Evolutionary conservation across 192 early-diverging fungal genomes (phyloP).

Genomic region (Allomyces macrogynus): DNA sequence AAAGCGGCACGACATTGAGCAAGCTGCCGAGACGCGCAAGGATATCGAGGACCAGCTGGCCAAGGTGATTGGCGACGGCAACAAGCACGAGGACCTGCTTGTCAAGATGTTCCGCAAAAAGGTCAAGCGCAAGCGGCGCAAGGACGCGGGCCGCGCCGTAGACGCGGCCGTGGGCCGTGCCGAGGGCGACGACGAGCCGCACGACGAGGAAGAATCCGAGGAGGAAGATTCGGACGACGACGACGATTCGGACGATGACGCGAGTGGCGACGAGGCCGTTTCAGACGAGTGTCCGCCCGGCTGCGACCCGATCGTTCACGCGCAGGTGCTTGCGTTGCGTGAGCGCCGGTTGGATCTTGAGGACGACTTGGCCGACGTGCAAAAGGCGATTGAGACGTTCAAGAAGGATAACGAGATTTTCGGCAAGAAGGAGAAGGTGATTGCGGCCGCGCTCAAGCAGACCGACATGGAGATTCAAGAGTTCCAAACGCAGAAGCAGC

Average conservation of each 20-base stretch:
- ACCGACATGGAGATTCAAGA: conserved; percentile 41
- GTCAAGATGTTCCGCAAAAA: conserved; percentile 38
- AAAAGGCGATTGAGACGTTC: conserved; percentile 33
- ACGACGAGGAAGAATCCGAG: conserved; percentile 5
- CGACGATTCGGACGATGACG: conserved; percentile 22
- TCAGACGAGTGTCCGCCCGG: conserved; percentile 32
- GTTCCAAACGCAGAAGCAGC: conserved; percentile 45
- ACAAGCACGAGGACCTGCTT: conserved; percentile 36
- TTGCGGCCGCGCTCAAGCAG: conserved; percentile 19
- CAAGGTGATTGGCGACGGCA: conserved; percentile 25
- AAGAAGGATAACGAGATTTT: conserved; percentile 43
- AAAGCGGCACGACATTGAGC: conserved; percentile 36
- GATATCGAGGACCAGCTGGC: conserved; percentile 28
- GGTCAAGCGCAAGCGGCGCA: conserved; percentile 33
- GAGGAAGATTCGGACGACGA: conserved; percentile 15
- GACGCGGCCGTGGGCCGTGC: background rate
- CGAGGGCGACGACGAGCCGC: too few species aligned
- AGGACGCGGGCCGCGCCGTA: conserved; percentile 1
- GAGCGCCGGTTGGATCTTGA: conserved; percentile 32
- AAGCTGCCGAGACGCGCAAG: conserved; percentile 25
- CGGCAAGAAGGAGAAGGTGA: conserved; percentile 39
- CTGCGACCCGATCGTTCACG: conserved; percentile 18
- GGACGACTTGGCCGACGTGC: conserved; percentile 31
- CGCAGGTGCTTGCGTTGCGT: conserved; percentile 19
- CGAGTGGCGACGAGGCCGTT: conserved; percentile 14